phyloP scores from a whole-genome alignment of 805 yeast species.

The Pichia paraexigua region DNA sequence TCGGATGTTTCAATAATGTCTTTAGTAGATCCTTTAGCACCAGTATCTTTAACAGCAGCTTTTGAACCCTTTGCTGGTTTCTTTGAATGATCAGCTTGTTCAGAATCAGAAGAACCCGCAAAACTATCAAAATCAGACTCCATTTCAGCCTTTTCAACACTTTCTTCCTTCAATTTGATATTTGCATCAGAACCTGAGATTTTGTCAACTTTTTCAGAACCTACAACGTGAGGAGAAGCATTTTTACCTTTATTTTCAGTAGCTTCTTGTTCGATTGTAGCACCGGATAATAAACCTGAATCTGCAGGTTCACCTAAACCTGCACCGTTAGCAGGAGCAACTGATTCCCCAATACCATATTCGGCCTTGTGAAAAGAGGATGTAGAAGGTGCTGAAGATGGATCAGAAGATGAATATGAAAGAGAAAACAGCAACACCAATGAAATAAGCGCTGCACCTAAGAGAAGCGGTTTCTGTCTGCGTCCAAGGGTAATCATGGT shows the following conservation, averaged over 20 bases:
- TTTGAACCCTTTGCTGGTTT: not conserved
- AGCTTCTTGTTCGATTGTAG: slow-evolving; percentile 11
- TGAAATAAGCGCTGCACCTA: slow-evolving; percentile 5
- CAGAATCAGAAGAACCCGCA: not conserved
- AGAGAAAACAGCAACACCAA: not conserved
- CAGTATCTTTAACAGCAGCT: not conserved
- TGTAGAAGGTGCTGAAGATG: not conserved
- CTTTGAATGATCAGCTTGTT: not conserved
- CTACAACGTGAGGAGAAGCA: slow-evolving; percentile 1
- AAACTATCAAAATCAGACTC: not conserved
- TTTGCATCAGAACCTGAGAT: slow-evolving; percentile 13
- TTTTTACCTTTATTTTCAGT: slow-evolving; percentile 6
- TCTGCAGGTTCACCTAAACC: slow-evolving; percentile 3
- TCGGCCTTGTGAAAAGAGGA: slow-evolving; percentile 7
- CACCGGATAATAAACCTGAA: slow-evolving; percentile 9
- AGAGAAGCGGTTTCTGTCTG: slow-evolving; percentile 7
- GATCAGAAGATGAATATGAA: not conserved
- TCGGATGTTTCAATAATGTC: not conserved
- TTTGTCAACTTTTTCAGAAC: slow-evolving; percentile 6
- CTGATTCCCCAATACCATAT: slow-evolving; percentile 4
- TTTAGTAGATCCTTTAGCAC: not conserved
- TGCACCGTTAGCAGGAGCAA: slow-evolving; percentile 4
- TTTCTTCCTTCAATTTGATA: slow-evolving; percentile 7
- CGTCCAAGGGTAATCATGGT: slow-evolving; percentile 11
- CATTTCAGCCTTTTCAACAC: slow-evolving; percentile 6